Conservation (phyloP, 257 asterid species). For the Solanum phureja region DNA sequence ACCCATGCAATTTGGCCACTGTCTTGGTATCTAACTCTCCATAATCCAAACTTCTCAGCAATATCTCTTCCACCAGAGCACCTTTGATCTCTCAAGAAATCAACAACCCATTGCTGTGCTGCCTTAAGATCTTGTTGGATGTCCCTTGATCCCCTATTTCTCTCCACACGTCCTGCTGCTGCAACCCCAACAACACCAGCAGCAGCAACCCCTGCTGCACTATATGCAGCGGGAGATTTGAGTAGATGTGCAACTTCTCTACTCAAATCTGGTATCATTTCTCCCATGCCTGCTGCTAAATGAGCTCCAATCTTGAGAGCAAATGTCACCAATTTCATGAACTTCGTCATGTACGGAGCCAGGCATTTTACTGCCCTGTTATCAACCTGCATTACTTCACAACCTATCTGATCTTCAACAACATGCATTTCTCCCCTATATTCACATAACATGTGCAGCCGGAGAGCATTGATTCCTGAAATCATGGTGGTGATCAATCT, state of each 20-base stretch:
- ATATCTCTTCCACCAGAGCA: constrained; percentile 69
- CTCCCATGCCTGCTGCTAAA: constrained; percentile 86
- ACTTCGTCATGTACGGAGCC: constrained; percentile 63
- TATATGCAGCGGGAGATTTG: constrained; percentile 49
- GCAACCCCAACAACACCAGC: constrained; percentile 37
- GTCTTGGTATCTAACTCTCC: too few relatives aligned
- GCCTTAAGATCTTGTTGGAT: constrained; percentile 46
- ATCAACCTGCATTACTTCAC: constrained; percentile 76
- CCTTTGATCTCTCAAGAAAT: constrained; percentile 51
- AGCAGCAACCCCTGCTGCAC: constrained; percentile 62
- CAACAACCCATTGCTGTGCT: constrained; percentile 81
- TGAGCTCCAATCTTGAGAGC: constrained; percentile 93
- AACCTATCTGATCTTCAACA: constrained; percentile 73
- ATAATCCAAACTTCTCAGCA: constrained; percentile 16
- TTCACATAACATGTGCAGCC: constrained; percentile 77
- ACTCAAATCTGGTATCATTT: constrained; percentile 83
- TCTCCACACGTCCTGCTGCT: constrained; percentile 27
- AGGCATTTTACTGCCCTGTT: constrained; percentile 52
- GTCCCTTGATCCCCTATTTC: constrained; percentile 34
- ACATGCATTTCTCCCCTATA: constrained; percentile 75
- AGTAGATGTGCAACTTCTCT: constrained; percentile 61
- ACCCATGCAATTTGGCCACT: constrained; percentile 78
- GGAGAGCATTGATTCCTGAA: constrained; percentile 66
- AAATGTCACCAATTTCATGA: constrained; percentile 72
- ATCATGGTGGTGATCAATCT: constrained; percentile 60